Conservation (phyloP, 768 basidiomycete genomes). For the Pisolithus albus region DNA sequence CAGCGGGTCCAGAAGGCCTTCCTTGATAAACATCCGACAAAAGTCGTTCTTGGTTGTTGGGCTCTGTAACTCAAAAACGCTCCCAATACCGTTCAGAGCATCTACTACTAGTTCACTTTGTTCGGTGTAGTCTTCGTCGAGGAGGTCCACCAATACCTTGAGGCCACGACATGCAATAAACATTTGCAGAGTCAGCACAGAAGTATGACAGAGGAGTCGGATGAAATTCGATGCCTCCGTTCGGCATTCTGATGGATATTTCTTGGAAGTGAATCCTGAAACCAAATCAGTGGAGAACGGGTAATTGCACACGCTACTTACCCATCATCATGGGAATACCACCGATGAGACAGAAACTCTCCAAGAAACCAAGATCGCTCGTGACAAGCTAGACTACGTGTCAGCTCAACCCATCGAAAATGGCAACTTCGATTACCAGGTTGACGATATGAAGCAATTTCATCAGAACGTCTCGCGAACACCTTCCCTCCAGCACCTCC, state of each 20-base stretch:
- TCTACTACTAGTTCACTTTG: constrained; percentile 88
- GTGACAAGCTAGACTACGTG: constrained; percentile 43
- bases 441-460: constrained; percentile 87
- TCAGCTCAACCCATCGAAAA: background rate
- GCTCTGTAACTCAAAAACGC: constrained; percentile 92
- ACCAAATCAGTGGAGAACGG: constrained; percentile 2
- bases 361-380: constrained; percentile 76
- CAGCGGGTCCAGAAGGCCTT: constrained; percentile 89
- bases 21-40: constrained; percentile 95
- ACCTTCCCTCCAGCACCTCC: constrained; percentile 85
- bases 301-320: constrained; percentile 24
- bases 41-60: constrained; percentile 98
- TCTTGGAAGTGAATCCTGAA: constrained; percentile 88
- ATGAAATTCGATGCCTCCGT: constrained; percentile 96
- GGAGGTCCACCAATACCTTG: constrained; percentile 87
- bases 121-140: constrained; percentile 93
- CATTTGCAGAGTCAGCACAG: constrained; percentile 93
- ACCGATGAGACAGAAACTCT: constrained; percentile 91
- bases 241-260: constrained; percentile 87
- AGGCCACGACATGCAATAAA: constrained; percentile 97
- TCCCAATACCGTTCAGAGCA: constrained; percentile 89
- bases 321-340: constrained; percentile 97
- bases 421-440: constrained; percentile 42
- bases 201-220: constrained; percentile 84
- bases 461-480: constrained; percentile 79